phyloP scores from a whole-genome alignment of 2,329 filamentous ascomycete genomes.

The Alternaria hordeiaustralica region DNA sequence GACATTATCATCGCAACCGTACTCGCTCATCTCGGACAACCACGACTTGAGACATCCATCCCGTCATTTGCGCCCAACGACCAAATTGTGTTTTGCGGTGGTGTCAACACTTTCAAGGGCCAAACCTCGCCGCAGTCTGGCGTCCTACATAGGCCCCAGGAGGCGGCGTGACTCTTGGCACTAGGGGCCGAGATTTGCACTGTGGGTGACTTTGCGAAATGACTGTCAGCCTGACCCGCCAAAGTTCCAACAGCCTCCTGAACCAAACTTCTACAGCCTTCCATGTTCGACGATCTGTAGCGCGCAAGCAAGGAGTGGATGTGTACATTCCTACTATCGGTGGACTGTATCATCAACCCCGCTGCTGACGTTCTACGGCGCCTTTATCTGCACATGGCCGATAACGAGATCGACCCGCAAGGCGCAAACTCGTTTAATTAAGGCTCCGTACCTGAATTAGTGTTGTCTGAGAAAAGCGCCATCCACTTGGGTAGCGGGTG shows the following conservation, averaged over 20 bases:
- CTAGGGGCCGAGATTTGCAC: slow-evolving; percentile 10
- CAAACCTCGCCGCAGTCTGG: not conserved
- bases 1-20: not conserved
- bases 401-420: slow-evolving; percentile 4
- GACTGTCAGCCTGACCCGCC: slow-evolving; percentile 15
- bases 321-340: slow-evolving; percentile 1
- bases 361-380: slow-evolving; percentile 14
- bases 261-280: slow-evolving; percentile 1
- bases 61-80: not conserved
- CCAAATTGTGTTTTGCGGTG: not conserved
- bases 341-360: slow-evolving; percentile 7
- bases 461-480: slow-evolving; percentile 35
- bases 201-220: slow-evolving; percentile 18
- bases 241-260: slow-evolving; percentile 11
- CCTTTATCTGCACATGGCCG: slow-evolving; percentile 8
- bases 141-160: slow-evolving; percentile 1
- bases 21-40: not conserved
- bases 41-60: not conserved
- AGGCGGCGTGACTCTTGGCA: slow-evolving; percentile 23
- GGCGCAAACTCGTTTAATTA: slow-evolving; percentile 28
- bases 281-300: slow-evolving; percentile 5
- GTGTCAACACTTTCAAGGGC: slow-evolving; percentile 1
- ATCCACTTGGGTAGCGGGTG: slow-evolving; percentile 23
- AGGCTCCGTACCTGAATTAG: slow-evolving; percentile 40
- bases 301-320: slow-evolving; percentile 2